Base-by-base conservation (phyloP, 441 rosid genomes). In the Aleurites moluccanus region DNA sequence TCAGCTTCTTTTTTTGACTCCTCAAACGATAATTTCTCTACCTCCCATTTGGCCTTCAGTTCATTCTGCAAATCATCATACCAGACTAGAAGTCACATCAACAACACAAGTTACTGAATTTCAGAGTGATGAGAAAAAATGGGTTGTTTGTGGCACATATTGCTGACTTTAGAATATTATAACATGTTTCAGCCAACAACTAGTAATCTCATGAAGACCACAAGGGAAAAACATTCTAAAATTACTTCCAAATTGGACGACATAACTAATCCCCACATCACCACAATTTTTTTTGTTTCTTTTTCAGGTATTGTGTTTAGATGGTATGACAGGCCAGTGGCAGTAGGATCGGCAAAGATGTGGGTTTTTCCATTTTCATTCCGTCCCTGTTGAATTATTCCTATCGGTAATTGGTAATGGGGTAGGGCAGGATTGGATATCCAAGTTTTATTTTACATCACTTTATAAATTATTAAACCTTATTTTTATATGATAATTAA, bases 1-100 rank as follows among this genome's bases (percentile, higher is more conserved):
- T 89, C 92, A 73, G 96, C 88, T 78, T 83, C 83, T 74, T 83
- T 84, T 84, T 86, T 92, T 50, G 85, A 84, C 81, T 85, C 88
- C 78, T 89, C 91, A 4, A 96, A 81, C 75, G 79, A 78, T 67
- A 77, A 81, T 86, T 87, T 92, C 68, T 90, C 98, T 11, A 50
- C 85, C 70, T 78, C 84, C 97, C 96, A 92, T 73, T 87, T 96
- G 49, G 84, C 85, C 81, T 82, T 88, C 75, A 90, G 83, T 70
- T 89, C 92, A 30, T 80, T 78, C 99, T 96, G 88, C 69, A 72
- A 73, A 73, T 69, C 44, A 64, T 25, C n/a, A n/a, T n/a, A n/a
- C n/a, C n/a, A n/a, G n/a, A n/a, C n/a, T 20, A 18, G 10, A 82
- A 13, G n/a, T 50, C 38, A 63, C 16, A 59, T 63, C 55, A 70